Conservation (phyloP, 176 grass and related monocot species). For the Microstegium vimineum region DNA sequence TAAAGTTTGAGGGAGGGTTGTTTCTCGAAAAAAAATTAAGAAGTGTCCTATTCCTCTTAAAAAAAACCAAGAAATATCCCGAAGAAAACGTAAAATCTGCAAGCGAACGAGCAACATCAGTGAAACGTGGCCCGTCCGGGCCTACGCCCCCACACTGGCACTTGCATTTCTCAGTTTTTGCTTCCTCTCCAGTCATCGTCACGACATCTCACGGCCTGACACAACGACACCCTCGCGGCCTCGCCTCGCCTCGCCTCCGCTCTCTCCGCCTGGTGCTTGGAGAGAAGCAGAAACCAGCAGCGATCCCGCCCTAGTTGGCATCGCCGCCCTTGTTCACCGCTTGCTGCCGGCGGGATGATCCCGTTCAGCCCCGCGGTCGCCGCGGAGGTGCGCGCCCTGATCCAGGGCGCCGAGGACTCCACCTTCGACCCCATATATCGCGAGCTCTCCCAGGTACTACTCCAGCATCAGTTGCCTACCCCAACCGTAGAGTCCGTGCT, state of each 20-base stretch:
- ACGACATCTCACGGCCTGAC: neutral
- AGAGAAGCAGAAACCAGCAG: slow-evolving; percentile 20
- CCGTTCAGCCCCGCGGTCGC: slow-evolving; percentile 50
- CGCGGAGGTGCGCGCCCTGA: slow-evolving; percentile 59
- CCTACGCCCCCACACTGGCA: neutral
- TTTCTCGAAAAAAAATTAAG: no score
- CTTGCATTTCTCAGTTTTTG: neutral
- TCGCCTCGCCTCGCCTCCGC: slow-evolving; percentile 14
- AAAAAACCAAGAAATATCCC: no score
- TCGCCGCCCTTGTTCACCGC: slow-evolving; percentile 3
- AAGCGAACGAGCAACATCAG: no score
- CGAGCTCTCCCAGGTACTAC: slow-evolving; percentile 55
- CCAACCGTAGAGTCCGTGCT: neutral
- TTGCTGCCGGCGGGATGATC: slow-evolving; percentile 46
- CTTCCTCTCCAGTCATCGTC: neutral
- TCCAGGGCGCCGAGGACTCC: slow-evolving; percentile 51
- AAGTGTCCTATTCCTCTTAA: no score
- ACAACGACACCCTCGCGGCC: neutral
- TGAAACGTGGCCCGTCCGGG: no score
- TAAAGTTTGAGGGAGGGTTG: no score
- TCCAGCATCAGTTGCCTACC: neutral
- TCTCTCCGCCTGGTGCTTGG: slow-evolving; percentile 10
- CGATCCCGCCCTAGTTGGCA: slow-evolving; percentile 10
- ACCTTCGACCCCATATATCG: slow-evolving; percentile 40
- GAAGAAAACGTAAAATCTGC: no score